Conservation (phyloP, 495 filamentous ascomycete species). For the Pyronema omphalodes region DNA sequence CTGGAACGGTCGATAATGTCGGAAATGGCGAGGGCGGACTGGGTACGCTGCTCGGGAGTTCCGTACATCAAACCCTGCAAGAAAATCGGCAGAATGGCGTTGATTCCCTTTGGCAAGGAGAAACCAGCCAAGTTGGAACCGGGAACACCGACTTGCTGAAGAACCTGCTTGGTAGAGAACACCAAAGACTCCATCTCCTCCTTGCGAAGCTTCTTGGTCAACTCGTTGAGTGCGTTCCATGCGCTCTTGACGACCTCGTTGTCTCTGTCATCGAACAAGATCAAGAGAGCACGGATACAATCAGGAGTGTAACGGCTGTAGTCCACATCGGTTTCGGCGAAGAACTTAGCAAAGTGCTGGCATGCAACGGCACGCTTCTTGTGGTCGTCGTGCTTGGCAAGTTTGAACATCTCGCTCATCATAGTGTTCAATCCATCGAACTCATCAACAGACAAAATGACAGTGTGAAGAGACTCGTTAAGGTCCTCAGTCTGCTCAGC, state of each 20-base stretch:
- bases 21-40: constrained; percentile 80
- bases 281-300: constrained; percentile 68
- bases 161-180: constrained; percentile 59
- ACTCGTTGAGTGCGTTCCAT: constrained; percentile 72
- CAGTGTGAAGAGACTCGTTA: constrained; percentile 60
- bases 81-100: constrained; percentile 90
- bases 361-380: constrained; percentile 58
- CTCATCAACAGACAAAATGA: constrained; percentile 85
- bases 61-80: constrained; percentile 95
- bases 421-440: constrained; percentile 84
- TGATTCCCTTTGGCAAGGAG: constrained; percentile 89
- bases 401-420: constrained; percentile 75
- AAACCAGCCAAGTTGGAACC: constrained; percentile 78
- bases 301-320: constrained; percentile 90
- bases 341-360: constrained; percentile 73
- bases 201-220: constrained; percentile 78
- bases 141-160: constrained; percentile 73
- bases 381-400: constrained; percentile 87
- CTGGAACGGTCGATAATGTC: constrained; percentile 86
- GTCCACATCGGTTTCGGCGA: constrained; percentile 60
- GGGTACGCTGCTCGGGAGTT: constrained; percentile 71
- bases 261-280: constrained; percentile 81
- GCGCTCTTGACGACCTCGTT: constrained; percentile 73
- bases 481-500: constrained; percentile 57
- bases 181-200: constrained; percentile 98